Base-by-base conservation (phyloP, 352 stramenopile genomes). In the Elongisporangium undulatum region DNA sequence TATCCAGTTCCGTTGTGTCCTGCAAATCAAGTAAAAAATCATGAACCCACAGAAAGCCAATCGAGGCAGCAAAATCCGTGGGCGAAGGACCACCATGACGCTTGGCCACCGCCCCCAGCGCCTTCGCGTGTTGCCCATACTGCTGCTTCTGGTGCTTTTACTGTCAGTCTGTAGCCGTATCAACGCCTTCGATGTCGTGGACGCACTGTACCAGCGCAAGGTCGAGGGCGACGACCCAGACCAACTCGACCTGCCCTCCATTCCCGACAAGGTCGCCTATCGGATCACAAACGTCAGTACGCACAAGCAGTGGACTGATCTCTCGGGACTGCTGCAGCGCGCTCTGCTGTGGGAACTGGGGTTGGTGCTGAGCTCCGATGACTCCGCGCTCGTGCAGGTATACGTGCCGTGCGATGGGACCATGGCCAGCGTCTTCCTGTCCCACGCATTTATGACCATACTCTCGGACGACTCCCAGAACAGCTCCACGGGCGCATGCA, bases 321-420 rank as follows among this genome's bases (percentile, higher is more conserved):
- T 87, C 5, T 80, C 77, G 1, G 62, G 69, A 17, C 67, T 68
- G 16, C 55, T 86, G 6, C 75, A 88, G 60, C 75, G 78, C 34
- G 78, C 78, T 20, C 49, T 88, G 50, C 58, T 88, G 34, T 88
- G 75, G 75, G 78, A 88, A 51, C 52, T 57, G 2, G 78, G 78
- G 0, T 64, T 86, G 3, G 66, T 88, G 13, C 62, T 76, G 60
- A 73, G 74, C 2, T 67, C 55, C 24, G 58, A 62, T 13, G 70
- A 66, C 5, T 53, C 58, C 21, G 50, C 60, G 15, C 62, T 84
- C 7, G 62, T 83, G 8, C 78, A 88, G 49, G 66, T 88, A 21
- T 66, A 76, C 34, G 67, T 75, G n/a, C 67, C 66, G 21, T 86
- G 75, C 51, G 72, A 70, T 29, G 77, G 79, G 26, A 51, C 68